A percentile compares a stretch with the other conserved stretches of the same genome.
Evolutionary conservation across 768 basidiomycete species (phyloP).

Genomic region (Naganishia antarctica): DNA sequence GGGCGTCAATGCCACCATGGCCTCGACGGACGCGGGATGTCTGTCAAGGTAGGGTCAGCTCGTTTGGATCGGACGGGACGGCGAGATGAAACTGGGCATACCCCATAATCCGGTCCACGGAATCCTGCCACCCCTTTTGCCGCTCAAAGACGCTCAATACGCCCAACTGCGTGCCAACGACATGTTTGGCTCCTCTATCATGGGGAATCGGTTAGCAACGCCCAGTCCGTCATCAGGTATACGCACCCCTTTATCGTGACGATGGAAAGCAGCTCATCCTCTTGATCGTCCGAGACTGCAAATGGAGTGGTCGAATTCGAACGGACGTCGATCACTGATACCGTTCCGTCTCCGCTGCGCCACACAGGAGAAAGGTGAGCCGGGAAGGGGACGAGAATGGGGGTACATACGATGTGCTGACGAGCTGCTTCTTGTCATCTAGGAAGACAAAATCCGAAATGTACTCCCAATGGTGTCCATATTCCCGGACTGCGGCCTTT

Average conservation of each 20-base stretch:
- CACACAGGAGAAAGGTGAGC: neutral
- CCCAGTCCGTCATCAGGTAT: no score
- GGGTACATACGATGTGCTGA: constrained; percentile 71
- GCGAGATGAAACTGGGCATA: constrained; percentile 47
- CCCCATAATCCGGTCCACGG: constrained; percentile 85
- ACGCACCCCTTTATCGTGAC: constrained; percentile 74
- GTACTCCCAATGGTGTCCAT: constrained; percentile 87
- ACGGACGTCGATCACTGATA: constrained; percentile 86
- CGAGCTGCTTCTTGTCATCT: constrained; percentile 73
- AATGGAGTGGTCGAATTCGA: constrained; percentile 71
- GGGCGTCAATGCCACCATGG: constrained; percentile 66
- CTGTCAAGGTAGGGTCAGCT: constrained; percentile 52
- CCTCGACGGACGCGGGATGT: constrained; percentile 85
- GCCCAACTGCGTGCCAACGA: constrained; percentile 84
- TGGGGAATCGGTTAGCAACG: no score
- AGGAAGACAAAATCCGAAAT: constrained; percentile 88
- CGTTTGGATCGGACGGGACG: constrained; percentile 25
- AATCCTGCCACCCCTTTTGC: constrained; percentile 81
- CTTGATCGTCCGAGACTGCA: constrained; percentile 89
- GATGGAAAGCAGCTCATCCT: constrained; percentile 84
- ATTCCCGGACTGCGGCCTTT: constrained; percentile 60
- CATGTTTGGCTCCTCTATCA: constrained; percentile 68
- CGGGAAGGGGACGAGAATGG: neutral
- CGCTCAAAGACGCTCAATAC: constrained; percentile 86
- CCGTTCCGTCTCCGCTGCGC: constrained; percentile 78